phyloP scores from a whole-genome alignment of 805 yeast species.

The Sugiyamaella marilandica region DNA sequence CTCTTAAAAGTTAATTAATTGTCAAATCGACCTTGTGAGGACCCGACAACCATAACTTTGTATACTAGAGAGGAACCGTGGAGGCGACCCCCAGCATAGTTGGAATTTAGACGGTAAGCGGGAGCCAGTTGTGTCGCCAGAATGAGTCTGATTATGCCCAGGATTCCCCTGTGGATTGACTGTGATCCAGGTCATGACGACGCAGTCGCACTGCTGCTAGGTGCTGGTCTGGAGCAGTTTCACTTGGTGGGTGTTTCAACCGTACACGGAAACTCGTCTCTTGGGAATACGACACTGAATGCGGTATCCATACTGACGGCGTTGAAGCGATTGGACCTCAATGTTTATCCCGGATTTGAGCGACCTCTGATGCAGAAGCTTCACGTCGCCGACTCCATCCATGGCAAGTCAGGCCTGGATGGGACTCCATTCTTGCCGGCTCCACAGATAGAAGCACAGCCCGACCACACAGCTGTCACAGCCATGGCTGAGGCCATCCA shows the following conservation, averaged over 20 bases:
- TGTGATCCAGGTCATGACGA: constrained; percentile 95
- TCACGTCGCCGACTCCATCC: constrained; percentile 56
- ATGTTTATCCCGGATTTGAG: constrained; percentile 63
- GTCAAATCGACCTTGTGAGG: not conserved
- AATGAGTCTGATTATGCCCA: constrained; percentile 8
- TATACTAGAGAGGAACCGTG: not conserved
- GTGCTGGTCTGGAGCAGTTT: constrained; percentile 55
- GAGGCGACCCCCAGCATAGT: not conserved
- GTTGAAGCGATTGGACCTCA: constrained; percentile 43
- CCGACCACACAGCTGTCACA: constrained; percentile 36
- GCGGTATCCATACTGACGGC: constrained; percentile 64
- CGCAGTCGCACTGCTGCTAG: constrained; percentile 65
- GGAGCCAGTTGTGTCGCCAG: not conserved
- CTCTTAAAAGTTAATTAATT: not conserved
- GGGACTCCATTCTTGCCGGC: constrained; percentile 60
- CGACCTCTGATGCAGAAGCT: constrained; percentile 51
- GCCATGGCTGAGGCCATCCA: constrained; percentile 43
- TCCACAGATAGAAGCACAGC: constrained; percentile 36
- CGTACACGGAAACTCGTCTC: constrained; percentile 66
- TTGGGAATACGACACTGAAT: constrained; percentile 62
- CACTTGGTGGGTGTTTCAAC: constrained; percentile 66
- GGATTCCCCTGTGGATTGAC: constrained; percentile 76
- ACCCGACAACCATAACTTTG: not conserved
- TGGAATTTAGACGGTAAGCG: not conserved
- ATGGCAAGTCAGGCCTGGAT: constrained; percentile 72